These are phyloP conservation scores for Plectosphaerella plurivora DNA, from an alignment of 2,329 filamentous ascomycete species.

Conservation along the genomic window DNA sequence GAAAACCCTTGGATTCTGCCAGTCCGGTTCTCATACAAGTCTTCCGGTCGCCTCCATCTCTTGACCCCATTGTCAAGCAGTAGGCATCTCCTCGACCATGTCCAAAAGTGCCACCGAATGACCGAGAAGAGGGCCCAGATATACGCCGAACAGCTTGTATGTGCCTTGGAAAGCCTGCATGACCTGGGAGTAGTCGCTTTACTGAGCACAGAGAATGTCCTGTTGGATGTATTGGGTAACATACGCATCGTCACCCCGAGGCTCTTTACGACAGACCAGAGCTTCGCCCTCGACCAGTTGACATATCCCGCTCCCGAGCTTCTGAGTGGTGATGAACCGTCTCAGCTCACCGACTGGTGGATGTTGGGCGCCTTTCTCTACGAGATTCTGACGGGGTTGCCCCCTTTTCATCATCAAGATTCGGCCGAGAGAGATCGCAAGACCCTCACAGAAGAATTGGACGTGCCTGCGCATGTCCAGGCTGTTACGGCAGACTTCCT, in stretches of 20 bases:
- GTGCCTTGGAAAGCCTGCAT: constrained; percentile 2
- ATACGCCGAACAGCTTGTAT: neutral
- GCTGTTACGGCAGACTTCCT: neutral
- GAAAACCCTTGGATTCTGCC: constrained; percentile 1
- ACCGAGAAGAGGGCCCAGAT: neutral
- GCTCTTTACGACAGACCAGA: constrained; percentile 1
- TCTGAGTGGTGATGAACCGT: constrained; percentile 1
- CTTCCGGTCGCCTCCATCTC: neutral
- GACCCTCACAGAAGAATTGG: neutral
- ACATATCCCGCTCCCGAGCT: neutral
- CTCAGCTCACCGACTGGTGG: constrained; percentile 2
- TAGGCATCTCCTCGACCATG: neutral
- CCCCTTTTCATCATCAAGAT: constrained; percentile 1
- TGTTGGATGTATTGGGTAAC: constrained; percentile 1
- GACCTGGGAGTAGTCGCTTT: neutral
- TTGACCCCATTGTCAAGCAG: neutral
- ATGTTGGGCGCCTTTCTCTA: neutral
- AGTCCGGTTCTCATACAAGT: neutral
- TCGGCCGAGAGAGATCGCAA: neutral
- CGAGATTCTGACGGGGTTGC: neutral
- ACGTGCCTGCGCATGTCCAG: neutral
- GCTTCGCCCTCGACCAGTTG: neutral
- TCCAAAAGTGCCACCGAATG: neutral
- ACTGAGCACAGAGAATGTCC: neutral
- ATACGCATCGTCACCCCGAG: constrained; percentile 1